phyloP scores from a whole-genome alignment of 108 stramenopile species.

The Skeletonema menzelii region DNA sequence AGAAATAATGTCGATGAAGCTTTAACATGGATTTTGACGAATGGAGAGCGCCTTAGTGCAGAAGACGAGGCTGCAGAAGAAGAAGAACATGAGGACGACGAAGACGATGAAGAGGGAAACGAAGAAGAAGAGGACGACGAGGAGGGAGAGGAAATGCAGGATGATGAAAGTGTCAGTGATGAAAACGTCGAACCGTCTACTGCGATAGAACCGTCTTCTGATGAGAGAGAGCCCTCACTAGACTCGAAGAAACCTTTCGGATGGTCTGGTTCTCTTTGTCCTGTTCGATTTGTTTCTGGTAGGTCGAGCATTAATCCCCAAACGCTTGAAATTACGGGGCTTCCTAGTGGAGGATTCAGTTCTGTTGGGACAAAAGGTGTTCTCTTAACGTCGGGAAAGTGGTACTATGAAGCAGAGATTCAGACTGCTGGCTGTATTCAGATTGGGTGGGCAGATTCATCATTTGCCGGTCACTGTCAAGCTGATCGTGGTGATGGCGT shows the following conservation, averaged over 20 bases:
- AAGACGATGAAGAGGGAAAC: slow-evolving; percentile 48
- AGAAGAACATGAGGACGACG: slow-evolving; percentile 60
- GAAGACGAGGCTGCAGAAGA: slow-evolving; percentile 78
- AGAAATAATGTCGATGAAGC: slow-evolving; percentile 95
- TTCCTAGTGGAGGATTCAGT: slow-evolving; percentile 82
- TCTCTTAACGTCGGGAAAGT: slow-evolving; percentile 80
- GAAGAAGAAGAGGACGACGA: slow-evolving; percentile 61
- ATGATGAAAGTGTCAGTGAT: slow-evolving; percentile 9
- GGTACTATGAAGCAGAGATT: slow-evolving; percentile 94
- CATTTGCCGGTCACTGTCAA: slow-evolving; percentile 84
- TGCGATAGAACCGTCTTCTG: background rate
- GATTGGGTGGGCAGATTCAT: slow-evolving; percentile 93
- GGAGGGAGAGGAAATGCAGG: slow-evolving; percentile 34
- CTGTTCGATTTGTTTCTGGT: slow-evolving; percentile 76
- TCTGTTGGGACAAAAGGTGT: slow-evolving; percentile 89
- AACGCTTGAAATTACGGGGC: slow-evolving; percentile 73
- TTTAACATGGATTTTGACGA: slow-evolving; percentile 94
- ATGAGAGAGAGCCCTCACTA: background rate
- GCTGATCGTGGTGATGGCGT: slow-evolving; percentile 90
- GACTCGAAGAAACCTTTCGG: slow-evolving; percentile 19
- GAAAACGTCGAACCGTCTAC: slow-evolving; percentile 16
- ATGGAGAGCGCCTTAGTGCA: slow-evolving; percentile 84
- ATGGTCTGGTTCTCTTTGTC: slow-evolving; percentile 69
- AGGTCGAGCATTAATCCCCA: slow-evolving; percentile 63
- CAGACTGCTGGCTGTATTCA: slow-evolving; percentile 92